Evolutionary conservation across 2,329 filamentous ascomycete genomes (phyloP), one percentile per base, ranked within the genome.

Genomic region (Cordyceps militaris): DNA sequence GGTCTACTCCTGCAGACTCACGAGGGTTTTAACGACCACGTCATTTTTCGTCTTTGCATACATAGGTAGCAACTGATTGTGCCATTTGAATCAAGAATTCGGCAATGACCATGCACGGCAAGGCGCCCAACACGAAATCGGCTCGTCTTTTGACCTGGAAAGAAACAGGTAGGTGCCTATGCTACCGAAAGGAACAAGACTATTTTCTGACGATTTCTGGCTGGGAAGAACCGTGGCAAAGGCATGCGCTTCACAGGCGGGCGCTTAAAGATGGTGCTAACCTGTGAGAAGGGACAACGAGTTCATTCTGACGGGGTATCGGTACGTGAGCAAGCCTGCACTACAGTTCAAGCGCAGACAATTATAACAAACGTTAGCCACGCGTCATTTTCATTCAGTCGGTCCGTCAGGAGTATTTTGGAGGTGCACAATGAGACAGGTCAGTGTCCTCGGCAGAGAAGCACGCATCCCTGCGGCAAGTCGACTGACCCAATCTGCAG

Each of bases 391-490:
- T 63, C 62, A 11, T 61, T 61, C 34, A 9, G 32, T 16, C 40
- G 56, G 4, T 63, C 61, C 13, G 6, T 59, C 11, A 50, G n/a
- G 11, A 64, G 63, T 28, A 60, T 62, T 4, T 57, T 65, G 11
- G 47, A 61, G 19, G 1, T 65, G 11, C 62, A 65, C 23, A 63
- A 65, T 44, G 63, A 63, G 47, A 64, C 62, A 14, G 59, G 63
- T 58, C 58, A 26, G 61, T 46, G 1, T 30, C 5, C n/a, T 23
- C n/a, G n/a, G n/a, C n/a, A n/a, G n/a, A n/a, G n/a, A n/a, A n/a
- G 21, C 30, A 8, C 16, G 42, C 13, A 19, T 16, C n/a, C 38
- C 28, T 13, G n/a, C 11, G 13, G 7, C 10, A 13, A 16, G 14
- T 23, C 28, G 21, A 13, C 44, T 47, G 8, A 47, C 14, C 1